These are phyloP conservation scores for Magnaporthiopsis poae DNA, from an alignment of 2,329 filamentous ascomycete genomes.

Conservation along the genomic window DNA sequence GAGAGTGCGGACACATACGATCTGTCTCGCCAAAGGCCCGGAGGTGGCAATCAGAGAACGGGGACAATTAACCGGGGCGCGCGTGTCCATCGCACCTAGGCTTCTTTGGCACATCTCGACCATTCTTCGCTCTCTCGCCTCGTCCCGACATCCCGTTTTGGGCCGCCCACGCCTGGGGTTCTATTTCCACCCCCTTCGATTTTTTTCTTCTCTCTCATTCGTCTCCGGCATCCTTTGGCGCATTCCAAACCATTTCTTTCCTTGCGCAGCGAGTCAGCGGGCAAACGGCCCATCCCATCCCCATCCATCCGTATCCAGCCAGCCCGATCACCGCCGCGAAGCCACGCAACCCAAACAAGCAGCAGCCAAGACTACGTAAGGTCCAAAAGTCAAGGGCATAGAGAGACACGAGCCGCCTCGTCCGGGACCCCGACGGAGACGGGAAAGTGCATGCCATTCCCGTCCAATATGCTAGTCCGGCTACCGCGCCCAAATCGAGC, in stretches of 20 bases:
- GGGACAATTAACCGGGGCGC: neutral
- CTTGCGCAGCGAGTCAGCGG: neutral
- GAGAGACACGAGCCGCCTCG: neutral
- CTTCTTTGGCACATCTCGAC: neutral
- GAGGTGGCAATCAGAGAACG: neutral
- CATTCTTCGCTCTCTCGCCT: neutral
- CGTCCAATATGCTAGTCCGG: conserved; percentile 5
- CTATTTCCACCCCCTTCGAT: neutral
- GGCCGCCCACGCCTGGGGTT: neutral
- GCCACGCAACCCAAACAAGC: neutral
- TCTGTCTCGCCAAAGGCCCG: neutral
- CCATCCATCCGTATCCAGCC: neutral
- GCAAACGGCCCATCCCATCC: neutral
- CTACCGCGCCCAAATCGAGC: conserved; percentile 1
- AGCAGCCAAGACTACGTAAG: neutral
- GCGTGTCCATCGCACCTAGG: neutral
- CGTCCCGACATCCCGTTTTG: neutral
- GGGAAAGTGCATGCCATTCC: conserved; percentile 4
- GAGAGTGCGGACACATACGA: neutral
- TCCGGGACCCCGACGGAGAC: neutral
- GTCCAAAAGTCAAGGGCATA: neutral
- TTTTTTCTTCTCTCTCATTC: neutral
- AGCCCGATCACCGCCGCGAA: neutral
- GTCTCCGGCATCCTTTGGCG: neutral
- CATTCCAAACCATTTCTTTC: neutral